Evolutionary conservation across 352 stramenopile genomes (phyloP), one percentile per base, ranked within the genome.

Genomic region (Globisporangium barbulae): DNA sequence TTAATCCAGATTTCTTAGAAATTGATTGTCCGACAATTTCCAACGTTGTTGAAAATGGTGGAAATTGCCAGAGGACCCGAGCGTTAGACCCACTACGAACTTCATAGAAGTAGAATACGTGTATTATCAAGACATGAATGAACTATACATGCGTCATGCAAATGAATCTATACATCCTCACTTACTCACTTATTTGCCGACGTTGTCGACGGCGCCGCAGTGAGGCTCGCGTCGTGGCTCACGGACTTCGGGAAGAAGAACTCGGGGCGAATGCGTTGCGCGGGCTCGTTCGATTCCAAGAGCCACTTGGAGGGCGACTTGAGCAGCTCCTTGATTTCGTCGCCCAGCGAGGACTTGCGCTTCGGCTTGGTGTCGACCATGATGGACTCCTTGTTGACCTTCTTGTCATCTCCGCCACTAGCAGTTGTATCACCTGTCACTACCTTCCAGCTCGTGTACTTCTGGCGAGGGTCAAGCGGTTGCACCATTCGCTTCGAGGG

Each of bases 221-320:
- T 15, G 31, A 57, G 63, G 45, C 52, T 65, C 33, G 57, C 62
- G 41, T 93, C 70, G 47, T 79, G 70, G 15, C 73, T 74, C 17
- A 91, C 64, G 22, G 73, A 70, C 3, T 60, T 64, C 1, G 79
- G 83, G 66, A 84, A 90, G 62, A 88, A 88, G 6, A 78, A 50
- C 41, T 88, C 78, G 0, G 83, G 71, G 10, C 65, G 74, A 41
- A 90, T 88, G 15, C 64, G 65, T 3, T 63, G 64, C 19, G 33
- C 17, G 1, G 61, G 47, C 22, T 75, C 69, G 8, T 66, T 58
- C 12, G 61, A 44, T 5, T 57, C 53, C 35, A 79, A 75, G 19
- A 92, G 65, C 83, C 81, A 92, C 63, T 90, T 86, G 41, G 81
- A 78, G 6, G 83, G 80, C 2, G 80, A 85, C 31, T 70, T 66